phyloP scores from a whole-genome alignment of 2,329 filamentous ascomycete genomes.

The Fonsecaea nubica region DNA sequence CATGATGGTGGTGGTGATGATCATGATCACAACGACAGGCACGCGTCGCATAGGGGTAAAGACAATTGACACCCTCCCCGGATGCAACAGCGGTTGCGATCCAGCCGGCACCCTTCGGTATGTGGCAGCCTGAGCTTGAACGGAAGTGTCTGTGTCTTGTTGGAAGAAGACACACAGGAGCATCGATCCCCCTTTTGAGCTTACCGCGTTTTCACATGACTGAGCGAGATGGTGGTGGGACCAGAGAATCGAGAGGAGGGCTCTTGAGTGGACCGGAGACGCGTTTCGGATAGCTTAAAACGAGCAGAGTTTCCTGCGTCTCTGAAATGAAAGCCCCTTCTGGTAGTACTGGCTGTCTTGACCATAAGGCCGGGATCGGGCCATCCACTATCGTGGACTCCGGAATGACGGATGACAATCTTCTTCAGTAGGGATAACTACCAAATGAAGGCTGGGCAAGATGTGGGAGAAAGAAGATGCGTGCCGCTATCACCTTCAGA shows the following conservation, averaged over 20 bases:
- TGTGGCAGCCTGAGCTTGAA: no score
- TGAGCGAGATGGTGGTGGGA: neutral
- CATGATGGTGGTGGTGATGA: no score
- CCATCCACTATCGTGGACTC: neutral
- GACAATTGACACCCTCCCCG: no score
- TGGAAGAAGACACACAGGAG: no score
- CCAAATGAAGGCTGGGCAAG: neutral
- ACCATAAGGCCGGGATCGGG: neutral
- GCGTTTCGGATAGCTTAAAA: neutral
- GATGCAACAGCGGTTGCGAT: no score
- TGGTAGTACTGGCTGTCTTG: neutral
- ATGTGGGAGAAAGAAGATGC: slow-evolving; percentile 54
- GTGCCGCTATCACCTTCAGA: slow-evolving; percentile 51
- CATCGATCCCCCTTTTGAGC: neutral
- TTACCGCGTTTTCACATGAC: neutral
- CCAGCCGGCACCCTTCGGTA: no score
- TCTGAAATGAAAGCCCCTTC: neutral
- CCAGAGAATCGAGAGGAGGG: neutral
- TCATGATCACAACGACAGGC: no score
- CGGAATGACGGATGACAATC: neutral
- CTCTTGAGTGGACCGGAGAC: neutral
- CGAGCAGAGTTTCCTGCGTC: neutral
- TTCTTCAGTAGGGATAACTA: neutral
- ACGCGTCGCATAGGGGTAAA: no score
- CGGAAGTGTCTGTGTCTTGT: no score